Percentiles rank a stretch among this genome's conserved stretches.
Conservation (phyloP, 306 rosid genomes). For the Styphnolobium japonicum region DNA sequence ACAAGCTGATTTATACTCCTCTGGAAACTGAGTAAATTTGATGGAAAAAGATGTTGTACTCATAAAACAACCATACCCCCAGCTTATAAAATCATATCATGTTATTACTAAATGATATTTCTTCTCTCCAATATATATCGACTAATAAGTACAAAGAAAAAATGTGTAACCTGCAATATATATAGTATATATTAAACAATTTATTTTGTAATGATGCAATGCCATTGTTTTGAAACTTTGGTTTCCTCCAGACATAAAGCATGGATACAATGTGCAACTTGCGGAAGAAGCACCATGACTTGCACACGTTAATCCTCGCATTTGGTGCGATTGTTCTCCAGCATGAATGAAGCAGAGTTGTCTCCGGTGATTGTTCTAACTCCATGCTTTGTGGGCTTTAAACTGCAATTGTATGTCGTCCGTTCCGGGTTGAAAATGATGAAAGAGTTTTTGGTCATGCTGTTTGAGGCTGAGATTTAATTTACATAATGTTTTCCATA, state of each 20-base stretch:
- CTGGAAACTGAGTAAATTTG: not conserved
- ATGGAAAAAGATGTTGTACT: not conserved
- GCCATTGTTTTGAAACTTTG: conserved; percentile 33
- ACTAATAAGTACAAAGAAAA: not conserved
- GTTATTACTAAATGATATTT: not conserved
- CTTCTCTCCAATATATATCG: not conserved
- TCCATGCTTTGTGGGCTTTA: conserved; percentile 13
- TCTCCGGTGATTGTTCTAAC: conserved; percentile 6
- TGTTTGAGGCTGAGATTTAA: conserved; percentile 34
- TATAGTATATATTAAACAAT: not conserved
- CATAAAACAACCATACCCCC: not conserved
- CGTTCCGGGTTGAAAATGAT: conserved; percentile 26
- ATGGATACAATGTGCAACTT: conserved; percentile 66
- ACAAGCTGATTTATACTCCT: not conserved
- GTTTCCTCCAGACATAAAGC: conserved; percentile 67
- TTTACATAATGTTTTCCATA: conserved; percentile 23
- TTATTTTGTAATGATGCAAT: conserved; percentile 14
- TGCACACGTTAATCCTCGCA: not conserved
- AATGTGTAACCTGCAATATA: not conserved
- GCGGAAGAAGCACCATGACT: conserved; percentile 61
- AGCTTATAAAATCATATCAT: not conserved
- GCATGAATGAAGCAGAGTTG: conserved; percentile 21
- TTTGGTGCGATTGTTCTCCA: conserved; percentile 6
- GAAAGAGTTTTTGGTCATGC: conserved; percentile 22
- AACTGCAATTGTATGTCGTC: conserved; percentile 16